These are phyloP conservation scores for Teratosphaeria pseudoeucalypti DNA, from an alignment of 2,329 filamentous ascomycete genomes.

Conservation along the genomic window DNA sequence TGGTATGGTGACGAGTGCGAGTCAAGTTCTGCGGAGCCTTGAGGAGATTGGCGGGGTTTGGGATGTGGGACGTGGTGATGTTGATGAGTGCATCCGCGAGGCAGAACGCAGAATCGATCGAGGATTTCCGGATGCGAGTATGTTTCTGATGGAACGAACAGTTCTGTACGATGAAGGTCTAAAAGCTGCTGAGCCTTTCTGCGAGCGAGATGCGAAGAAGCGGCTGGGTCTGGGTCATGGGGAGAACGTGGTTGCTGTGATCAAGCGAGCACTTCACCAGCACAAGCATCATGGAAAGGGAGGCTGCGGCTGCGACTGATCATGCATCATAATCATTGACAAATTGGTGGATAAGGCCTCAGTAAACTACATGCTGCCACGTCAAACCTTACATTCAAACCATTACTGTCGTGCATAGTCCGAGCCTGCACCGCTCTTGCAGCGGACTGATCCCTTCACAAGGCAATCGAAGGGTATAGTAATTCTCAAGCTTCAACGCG, in stretches of 20 bases:
- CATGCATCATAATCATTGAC: background rate
- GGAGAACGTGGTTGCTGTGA: constrained; percentile 10
- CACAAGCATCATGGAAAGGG: constrained; percentile 17
- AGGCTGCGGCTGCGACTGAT: constrained; percentile 25
- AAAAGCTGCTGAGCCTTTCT: constrained; percentile 19
- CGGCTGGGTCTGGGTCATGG: constrained; percentile 8
- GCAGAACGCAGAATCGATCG: constrained; percentile 25
- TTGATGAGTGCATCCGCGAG: constrained; percentile 27
- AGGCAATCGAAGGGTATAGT: background rate
- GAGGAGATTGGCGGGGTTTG: constrained; percentile 14
- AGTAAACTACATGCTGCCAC: background rate
- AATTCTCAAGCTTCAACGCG: background rate
- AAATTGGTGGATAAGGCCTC: background rate
- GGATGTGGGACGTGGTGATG: constrained; percentile 22
- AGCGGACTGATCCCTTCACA: background rate
- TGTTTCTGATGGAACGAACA: constrained; percentile 30
- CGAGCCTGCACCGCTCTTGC: background rate
- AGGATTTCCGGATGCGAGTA: constrained; percentile 29
- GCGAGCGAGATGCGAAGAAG: constrained; percentile 10
- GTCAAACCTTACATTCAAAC: background rate
- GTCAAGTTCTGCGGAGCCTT: constrained; percentile 22
- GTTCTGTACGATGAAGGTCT: constrained; percentile 27
- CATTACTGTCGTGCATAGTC: background rate
- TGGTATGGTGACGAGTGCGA: constrained; percentile 23
- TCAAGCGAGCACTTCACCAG: constrained; percentile 13